A percentile compares a stretch with the other conserved stretches of the same genome.
phyloP scores from a whole-genome alignment of 2,329 filamentous ascomycete genomes.

The Septoria petroselini region DNA sequence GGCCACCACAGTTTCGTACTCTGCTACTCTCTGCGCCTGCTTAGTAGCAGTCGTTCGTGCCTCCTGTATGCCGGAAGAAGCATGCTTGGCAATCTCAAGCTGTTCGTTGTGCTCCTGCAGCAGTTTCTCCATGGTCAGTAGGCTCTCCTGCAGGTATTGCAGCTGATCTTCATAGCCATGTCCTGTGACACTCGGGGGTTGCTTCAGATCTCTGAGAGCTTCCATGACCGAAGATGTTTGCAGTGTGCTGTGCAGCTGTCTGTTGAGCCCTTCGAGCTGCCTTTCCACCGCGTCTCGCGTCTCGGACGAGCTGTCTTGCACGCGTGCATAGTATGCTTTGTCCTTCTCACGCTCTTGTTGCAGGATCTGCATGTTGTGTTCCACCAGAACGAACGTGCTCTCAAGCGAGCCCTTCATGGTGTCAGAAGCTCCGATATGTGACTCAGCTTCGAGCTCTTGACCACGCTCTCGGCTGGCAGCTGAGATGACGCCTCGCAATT shows the following conservation, averaged over 20 bases:
- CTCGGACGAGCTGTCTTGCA: slow-evolving; percentile 28
- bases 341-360: slow-evolving; percentile 32
- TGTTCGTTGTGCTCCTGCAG: slow-evolving; percentile 34
- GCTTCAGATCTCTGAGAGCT: slow-evolving; percentile 49
- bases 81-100: slow-evolving; percentile 29
- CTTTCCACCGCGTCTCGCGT: slow-evolving; percentile 33
- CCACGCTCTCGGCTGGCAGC: slow-evolving; percentile 33
- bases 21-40: slow-evolving; percentile 46
- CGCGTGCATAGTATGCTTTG: slow-evolving; percentile 26
- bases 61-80: slow-evolving; percentile 24
- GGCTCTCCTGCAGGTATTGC: slow-evolving; percentile 61
- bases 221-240: slow-evolving; percentile 51
- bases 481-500: slow-evolving; percentile 33
- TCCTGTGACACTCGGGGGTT: slow-evolving; percentile 57
- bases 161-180: slow-evolving; percentile 65
- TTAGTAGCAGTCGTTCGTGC: slow-evolving; percentile 24
- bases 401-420: slow-evolving; percentile 23
- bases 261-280: slow-evolving; percentile 35
- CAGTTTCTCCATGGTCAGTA: slow-evolving; percentile 42
- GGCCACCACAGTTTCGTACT: slow-evolving; percentile 54
- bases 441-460: slow-evolving; percentile 26
- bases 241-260: slow-evolving; percentile 37
- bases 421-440: slow-evolving; percentile 17
- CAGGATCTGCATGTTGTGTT: slow-evolving; percentile 31
- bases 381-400: slow-evolving; percentile 28